phyloP scores from a whole-genome alignment of 129 eudicot genomes.

The Tagetes erecta region DNA sequence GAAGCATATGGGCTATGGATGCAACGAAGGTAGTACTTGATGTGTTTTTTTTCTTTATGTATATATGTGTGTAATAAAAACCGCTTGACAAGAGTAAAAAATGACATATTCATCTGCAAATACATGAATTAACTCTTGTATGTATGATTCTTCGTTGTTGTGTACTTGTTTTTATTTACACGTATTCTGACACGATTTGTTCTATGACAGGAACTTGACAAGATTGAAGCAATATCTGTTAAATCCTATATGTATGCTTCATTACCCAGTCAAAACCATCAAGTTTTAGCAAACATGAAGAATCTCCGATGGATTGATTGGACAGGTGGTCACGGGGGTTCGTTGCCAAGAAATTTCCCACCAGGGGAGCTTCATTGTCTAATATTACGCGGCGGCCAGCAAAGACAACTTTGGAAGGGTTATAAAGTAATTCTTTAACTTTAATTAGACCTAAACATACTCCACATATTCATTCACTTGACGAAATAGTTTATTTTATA shows the following conservation, averaged over 20 bases:
- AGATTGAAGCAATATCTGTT: background rate
- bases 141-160: too few relatives aligned
- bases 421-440: background rate
- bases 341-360: background rate
- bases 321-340: background rate
- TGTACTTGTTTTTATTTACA: too few relatives aligned
- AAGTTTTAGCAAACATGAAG: conserved; percentile 5
- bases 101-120: too few relatives aligned
- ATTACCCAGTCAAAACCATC: background rate
- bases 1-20: background rate
- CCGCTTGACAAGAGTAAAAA: too few relatives aligned
- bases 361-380: background rate
- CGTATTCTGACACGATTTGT: background rate
- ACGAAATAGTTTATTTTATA: too few relatives aligned
- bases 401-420: conserved; percentile 2
- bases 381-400: background rate
- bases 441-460: background rate
- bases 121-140: too few relatives aligned
- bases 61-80: too few relatives aligned
- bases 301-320: background rate
- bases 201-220: background rate
- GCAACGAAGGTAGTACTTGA: background rate
- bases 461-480: too few relatives aligned
- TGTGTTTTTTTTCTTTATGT: background rate
- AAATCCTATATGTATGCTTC: background rate